Conservation (phyloP, 202 grass and related monocot genomes). For the Schoenoplectus tabernaemontani region DNA sequence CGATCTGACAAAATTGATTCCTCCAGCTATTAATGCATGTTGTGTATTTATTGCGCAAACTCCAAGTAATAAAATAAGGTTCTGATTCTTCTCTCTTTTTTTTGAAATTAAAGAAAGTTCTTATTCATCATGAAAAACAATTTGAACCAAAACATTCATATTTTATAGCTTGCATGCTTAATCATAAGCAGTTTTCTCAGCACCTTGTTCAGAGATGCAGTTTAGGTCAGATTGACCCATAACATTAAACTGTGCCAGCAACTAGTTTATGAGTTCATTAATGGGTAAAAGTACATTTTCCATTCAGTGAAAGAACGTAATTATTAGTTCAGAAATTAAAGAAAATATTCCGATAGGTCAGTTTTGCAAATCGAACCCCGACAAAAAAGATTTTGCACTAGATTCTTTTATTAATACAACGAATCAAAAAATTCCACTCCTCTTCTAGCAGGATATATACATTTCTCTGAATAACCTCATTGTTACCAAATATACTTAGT, state of each 20-base stretch:
- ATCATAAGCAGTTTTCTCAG: not conserved
- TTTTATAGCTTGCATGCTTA: not conserved
- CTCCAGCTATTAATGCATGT: conserved; percentile 14
- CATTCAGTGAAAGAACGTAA: not conserved
- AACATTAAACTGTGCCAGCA: not conserved
- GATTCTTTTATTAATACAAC: conserved; percentile 14
- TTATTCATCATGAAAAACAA: not conserved
- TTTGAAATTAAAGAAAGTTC: not conserved
- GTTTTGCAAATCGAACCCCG: not conserved
- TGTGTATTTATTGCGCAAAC: not conserved
- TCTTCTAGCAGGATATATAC: conserved; percentile 19
- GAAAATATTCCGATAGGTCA: not conserved
- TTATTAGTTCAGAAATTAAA: not conserved
- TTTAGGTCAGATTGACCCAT: not conserved
- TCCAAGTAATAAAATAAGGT: conserved; percentile 2
- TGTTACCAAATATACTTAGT: not conserved
- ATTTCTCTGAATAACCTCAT: not conserved
- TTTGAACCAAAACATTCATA: not conserved
- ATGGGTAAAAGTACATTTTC: not conserved
- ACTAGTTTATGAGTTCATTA: not conserved
- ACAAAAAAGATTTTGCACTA: not conserved
- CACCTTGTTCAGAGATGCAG: not conserved
- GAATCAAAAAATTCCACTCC: conserved; percentile 16
- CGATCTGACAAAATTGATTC: conserved; percentile 7
- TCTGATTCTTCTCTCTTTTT: not conserved